phyloP scores from a whole-genome alignment of 345 rosid genomes.

The Acer campestre region DNA sequence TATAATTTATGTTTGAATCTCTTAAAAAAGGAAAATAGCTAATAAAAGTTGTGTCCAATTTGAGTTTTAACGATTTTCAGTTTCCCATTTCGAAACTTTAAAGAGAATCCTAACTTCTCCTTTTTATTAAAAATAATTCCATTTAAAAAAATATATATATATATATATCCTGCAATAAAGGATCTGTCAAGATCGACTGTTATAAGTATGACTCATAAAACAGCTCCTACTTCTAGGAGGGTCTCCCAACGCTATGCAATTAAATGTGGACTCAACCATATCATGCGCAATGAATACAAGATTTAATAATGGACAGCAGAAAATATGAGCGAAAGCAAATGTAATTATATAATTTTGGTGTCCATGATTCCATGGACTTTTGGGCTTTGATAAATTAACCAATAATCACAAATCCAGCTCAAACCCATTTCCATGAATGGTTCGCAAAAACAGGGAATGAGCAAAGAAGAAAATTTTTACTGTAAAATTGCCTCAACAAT shows the following conservation, averaged over 20 bases:
- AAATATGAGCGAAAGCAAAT: background rate
- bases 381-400: slow-evolving; percentile 12
- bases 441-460: slow-evolving; percentile 17
- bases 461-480: slow-evolving; percentile 10
- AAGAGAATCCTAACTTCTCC: too few species aligned
- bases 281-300: background rate
- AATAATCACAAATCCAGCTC: slow-evolving; percentile 25
- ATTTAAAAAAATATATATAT: too few species aligned
- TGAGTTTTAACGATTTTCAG: too few species aligned
- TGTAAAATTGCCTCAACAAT: slow-evolving; percentile 19
- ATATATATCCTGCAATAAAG: too few species aligned
- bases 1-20: background rate
- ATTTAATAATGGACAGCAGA: background rate
- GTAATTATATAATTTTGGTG: background rate
- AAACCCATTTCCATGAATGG: slow-evolving; percentile 14
- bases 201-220: too few species aligned
- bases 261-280: too few species aligned
- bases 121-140: too few species aligned
- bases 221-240: too few species aligned
- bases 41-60: background rate
- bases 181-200: too few species aligned
- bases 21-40: background rate
- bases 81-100: too few species aligned
- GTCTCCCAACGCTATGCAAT: too few species aligned
- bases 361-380: background rate